Conservation (phyloP, 163 green algal species). For the Chlorella variabilis region DNA sequence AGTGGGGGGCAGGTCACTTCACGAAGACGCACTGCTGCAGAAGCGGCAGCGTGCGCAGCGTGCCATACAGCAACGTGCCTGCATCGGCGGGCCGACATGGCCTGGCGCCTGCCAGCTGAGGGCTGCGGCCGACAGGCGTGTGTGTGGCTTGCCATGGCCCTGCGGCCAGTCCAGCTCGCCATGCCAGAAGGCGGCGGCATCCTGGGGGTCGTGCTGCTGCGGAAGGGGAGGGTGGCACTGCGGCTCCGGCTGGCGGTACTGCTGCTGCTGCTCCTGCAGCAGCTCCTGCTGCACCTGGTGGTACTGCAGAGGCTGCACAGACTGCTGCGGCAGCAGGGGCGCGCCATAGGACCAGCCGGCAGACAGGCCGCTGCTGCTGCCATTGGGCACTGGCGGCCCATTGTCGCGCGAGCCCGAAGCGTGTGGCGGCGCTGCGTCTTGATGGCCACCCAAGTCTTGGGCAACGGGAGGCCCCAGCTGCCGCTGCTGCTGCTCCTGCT, state of each 20-base stretch:
- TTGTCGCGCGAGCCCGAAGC: background rate
- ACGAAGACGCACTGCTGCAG: too few species aligned
- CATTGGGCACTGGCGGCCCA: background rate
- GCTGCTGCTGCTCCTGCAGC: background rate
- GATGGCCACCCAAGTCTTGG: too few species aligned
- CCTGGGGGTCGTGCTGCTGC: background rate
- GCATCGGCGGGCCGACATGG: background rate
- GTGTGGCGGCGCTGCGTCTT: too few species aligned
- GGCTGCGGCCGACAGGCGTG: background rate
- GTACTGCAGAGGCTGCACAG: background rate
- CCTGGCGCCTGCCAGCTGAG: background rate
- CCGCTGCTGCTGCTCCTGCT: background rate
- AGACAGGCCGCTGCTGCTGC: background rate
- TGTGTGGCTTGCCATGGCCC: background rate
- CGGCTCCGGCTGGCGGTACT: background rate
- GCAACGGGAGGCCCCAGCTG: background rate
- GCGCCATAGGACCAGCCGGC: too few species aligned
- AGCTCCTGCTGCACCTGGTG: background rate
- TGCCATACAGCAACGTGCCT: background rate
- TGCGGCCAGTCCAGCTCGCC: slow-evolving; percentile 24
- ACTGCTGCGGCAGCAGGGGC: background rate
- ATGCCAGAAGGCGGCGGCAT: background rate
- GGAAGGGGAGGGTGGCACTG: background rate
- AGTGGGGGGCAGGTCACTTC: too few species aligned
- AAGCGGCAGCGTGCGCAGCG: too few species aligned